phyloP scores from a whole-genome alignment of 768 basidiomycete species.

The Auriscalpium orientale region DNA sequence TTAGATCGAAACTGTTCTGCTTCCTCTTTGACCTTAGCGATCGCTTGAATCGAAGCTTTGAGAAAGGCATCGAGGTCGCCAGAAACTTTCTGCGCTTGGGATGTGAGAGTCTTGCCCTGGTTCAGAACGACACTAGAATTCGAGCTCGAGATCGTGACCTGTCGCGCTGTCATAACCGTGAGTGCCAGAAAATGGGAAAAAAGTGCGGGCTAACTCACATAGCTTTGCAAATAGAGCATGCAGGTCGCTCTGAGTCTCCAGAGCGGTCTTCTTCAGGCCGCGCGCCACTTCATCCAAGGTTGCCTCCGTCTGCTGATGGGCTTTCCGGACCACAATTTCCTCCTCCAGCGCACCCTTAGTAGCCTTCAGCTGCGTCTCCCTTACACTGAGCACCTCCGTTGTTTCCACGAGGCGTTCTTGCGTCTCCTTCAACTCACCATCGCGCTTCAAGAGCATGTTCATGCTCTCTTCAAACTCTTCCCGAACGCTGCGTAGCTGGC shows the following conservation, averaged over 20 bases:
- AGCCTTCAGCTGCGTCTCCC: slow-evolving; percentile 48
- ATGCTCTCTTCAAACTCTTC: slow-evolving; percentile 94
- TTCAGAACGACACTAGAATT: slow-evolving; percentile 61
- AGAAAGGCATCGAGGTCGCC: slow-evolving; percentile 56
- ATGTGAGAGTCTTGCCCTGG: slow-evolving; percentile 52
- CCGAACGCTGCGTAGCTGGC: slow-evolving; percentile 67
- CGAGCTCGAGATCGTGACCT: slow-evolving; percentile 48
- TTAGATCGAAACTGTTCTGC: slow-evolving; percentile 47
- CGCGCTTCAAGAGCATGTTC: slow-evolving; percentile 60
- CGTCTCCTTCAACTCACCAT: slow-evolving; percentile 66
- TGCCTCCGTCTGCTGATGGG: slow-evolving; percentile 68
- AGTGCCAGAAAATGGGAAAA: neutral
- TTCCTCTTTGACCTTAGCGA: slow-evolving; percentile 45
- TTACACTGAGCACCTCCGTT: slow-evolving; percentile 43
- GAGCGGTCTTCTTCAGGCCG: slow-evolving; percentile 54
- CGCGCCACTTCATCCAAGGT: slow-evolving; percentile 65
- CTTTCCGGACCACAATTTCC: slow-evolving; percentile 70
- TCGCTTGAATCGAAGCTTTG: slow-evolving; percentile 45
- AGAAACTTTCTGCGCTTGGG: slow-evolving; percentile 45
- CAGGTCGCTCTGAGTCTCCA: slow-evolving; percentile 68
- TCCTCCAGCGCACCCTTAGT: slow-evolving; percentile 65
- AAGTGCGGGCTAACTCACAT: slow-evolving; percentile 37
- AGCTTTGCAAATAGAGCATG: slow-evolving; percentile 73
- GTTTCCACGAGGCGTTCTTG: slow-evolving; percentile 47
- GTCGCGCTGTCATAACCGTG: slow-evolving; percentile 52